These are phyloP conservation scores for Wickerhamiella kurtzmanii DNA, from an alignment of 805 yeast genomes.

Conservation along the genomic window DNA sequence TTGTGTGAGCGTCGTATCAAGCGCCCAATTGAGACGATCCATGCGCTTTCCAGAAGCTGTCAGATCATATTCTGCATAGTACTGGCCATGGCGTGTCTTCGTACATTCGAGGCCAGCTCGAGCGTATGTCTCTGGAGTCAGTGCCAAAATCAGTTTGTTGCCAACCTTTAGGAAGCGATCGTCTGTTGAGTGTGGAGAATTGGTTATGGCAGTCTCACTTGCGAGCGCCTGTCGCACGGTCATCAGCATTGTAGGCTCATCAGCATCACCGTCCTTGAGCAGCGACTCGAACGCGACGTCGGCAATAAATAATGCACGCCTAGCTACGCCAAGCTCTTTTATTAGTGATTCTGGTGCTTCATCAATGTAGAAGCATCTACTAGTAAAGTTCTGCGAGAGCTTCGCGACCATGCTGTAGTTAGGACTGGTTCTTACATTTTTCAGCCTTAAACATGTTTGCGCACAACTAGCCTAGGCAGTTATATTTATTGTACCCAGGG, in stretches of 20 bases:
- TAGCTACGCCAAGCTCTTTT: background rate
- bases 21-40: slow-evolving; percentile 12
- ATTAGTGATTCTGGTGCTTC: background rate
- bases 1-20: slow-evolving; percentile 7
- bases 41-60: slow-evolving; percentile 3
- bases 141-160: slow-evolving; percentile 2
- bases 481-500: no score
- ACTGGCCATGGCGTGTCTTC: slow-evolving; percentile 2
- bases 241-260: no score
- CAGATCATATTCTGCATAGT: slow-evolving; percentile 7
- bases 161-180: background rate
- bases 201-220: background rate
- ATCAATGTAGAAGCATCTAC: background rate
- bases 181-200: background rate
- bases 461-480: background rate
- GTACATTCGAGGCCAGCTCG: slow-evolving; percentile 12
- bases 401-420: no score
- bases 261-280: no score
- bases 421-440: no score
- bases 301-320: background rate
- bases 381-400: background rate
- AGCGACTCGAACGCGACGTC: background rate
- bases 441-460: background rate
- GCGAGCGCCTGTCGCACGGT: background rate
- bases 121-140: slow-evolving; percentile 10